Percentiles rank a stretch among this genome's conserved stretches.
Evolutionary conservation across 2,329 filamentous ascomycete genomes (phyloP).

Genomic region (Mycosphaerelloides madeirae): DNA sequence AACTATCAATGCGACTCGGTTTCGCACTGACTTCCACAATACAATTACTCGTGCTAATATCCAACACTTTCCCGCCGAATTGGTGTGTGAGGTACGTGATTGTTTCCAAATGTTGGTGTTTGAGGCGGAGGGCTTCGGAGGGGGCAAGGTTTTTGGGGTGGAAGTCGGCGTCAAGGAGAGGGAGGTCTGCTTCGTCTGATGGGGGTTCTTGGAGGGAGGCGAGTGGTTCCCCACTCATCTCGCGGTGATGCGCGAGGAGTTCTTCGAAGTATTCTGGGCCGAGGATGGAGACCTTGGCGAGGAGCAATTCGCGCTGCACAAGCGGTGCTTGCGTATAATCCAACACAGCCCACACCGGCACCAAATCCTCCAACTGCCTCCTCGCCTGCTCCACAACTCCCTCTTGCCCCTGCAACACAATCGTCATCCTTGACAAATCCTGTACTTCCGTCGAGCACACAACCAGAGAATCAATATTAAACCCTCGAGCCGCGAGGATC

Average conservation of each 20-base stretch:
- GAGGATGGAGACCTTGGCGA: conserved; percentile 94
- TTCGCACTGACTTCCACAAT: conserved; percentile 97
- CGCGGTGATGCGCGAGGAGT: conserved; percentile 87
- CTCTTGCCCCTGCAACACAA: conserved; percentile 92
- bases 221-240: conserved; percentile 58
- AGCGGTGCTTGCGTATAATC: conserved; percentile 92
- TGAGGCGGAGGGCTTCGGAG: conserved; percentile 87
- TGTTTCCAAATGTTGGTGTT: conserved; percentile 93
- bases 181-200: conserved; percentile 11
- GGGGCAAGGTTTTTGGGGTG: conserved; percentile 82
- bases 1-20: conserved; percentile 88
- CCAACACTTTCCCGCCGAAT: conserved; percentile 93
- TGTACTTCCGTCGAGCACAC: conserved; percentile 97
- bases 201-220: too few species aligned
- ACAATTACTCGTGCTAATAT: conserved; percentile 97
- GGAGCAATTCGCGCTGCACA: conserved; percentile 89
- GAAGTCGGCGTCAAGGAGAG: conserved; percentile 56
- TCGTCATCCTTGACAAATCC: conserved; percentile 97
- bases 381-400: conserved; percentile 96
- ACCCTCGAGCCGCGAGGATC: conserved; percentile 89
- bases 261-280: conserved; percentile 99
- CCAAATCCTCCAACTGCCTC: conserved; percentile 89
- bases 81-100: conserved; percentile 97
- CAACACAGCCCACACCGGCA: conserved; percentile 95
- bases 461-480: conserved; percentile 98